Evolutionary conservation across 2,329 filamentous ascomycete species (phyloP).

Genomic region (Paraconiothyrium brasiliense): DNA sequence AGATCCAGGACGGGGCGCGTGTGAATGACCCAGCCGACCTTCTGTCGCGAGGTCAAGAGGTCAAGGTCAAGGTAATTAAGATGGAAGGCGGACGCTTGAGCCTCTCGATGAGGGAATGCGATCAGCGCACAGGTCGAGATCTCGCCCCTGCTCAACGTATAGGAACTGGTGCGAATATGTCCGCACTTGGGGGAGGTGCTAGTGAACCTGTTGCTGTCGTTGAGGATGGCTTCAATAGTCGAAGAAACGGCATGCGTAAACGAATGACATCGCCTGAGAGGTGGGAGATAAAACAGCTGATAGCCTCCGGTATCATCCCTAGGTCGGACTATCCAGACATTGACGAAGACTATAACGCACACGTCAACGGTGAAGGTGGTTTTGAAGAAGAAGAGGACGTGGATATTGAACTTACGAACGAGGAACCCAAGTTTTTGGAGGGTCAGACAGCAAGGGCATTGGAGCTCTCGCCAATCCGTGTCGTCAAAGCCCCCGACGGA

Average conservation of each 20-base stretch:
- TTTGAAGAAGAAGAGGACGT: slow-evolving; percentile 96
- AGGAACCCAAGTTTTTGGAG: slow-evolving; percentile 94
- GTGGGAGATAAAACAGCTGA: slow-evolving; percentile 97
- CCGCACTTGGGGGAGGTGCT: slow-evolving; percentile 73
- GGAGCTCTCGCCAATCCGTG: slow-evolving; percentile 92
- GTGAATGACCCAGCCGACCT: slow-evolving; percentile 94
- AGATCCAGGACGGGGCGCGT: slow-evolving; percentile 82
- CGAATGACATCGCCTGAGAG: slow-evolving; percentile 94
- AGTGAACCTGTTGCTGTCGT: slow-evolving; percentile 67
- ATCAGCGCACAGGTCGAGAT: slow-evolving; percentile 87
- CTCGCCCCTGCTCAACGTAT: slow-evolving; percentile 80
- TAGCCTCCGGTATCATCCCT: slow-evolving; percentile 92
- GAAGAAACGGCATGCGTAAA: slow-evolving; percentile 73
- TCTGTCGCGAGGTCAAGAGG: slow-evolving; percentile 78
- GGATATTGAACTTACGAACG: slow-evolving; percentile 95
- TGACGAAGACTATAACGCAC: slow-evolving; percentile 91
- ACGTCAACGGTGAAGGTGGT: slow-evolving; percentile 82
- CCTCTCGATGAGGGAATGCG: slow-evolving; percentile 96
- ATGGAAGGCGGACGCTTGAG: slow-evolving; percentile 84
- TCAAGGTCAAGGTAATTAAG: slow-evolving; percentile 93
- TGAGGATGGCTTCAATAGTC: slow-evolving; percentile 64
- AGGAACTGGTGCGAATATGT: slow-evolving; percentile 89
- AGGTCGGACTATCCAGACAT: slow-evolving; percentile 94
- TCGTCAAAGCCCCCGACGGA: slow-evolving; percentile 98
- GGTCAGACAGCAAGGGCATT: slow-evolving; percentile 97